Percentiles rank a stretch among this genome's conserved stretches.
Evolutionary conservation across 148 eudicot genomes (phyloP).

Genomic region (Simmondsia chinensis): DNA sequence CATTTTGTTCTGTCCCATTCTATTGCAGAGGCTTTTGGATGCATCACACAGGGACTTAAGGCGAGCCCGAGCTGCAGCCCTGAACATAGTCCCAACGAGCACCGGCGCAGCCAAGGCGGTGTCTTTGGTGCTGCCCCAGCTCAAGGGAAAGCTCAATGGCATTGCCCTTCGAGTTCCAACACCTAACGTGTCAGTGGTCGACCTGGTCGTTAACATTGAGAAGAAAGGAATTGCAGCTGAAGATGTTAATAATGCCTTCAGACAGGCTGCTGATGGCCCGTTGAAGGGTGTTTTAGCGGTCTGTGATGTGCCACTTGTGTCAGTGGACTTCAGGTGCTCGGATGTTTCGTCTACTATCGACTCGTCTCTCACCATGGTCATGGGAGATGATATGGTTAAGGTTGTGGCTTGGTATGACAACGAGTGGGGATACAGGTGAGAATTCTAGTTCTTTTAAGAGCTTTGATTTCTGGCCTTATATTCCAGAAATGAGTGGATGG

Average conservation of each 20-base stretch:
- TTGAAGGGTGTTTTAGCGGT: conserved; percentile 76
- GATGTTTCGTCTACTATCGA: conserved; percentile 94
- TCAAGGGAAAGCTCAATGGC: conserved; percentile 97
- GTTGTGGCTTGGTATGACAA: conserved; percentile 99
- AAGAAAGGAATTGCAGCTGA: conserved; percentile 88
- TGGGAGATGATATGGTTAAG: conserved; percentile 99
- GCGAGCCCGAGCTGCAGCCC: conserved; percentile 97
- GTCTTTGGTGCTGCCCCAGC: conserved; percentile 90
- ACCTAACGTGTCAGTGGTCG: conserved; percentile 96
- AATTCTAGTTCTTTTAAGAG: background rate
- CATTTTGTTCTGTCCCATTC: background rate
- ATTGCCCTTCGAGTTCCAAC: conserved; percentile 97
- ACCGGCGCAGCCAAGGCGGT: conserved; percentile 99
- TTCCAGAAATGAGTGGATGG: background rate
- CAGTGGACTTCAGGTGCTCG: conserved; percentile 84
- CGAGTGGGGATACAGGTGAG: conserved; percentile 98
- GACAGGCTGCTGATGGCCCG: conserved; percentile 94
- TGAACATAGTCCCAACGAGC: conserved; percentile 98
- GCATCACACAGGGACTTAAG: conserved; percentile 98
- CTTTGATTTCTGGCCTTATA: background rate
- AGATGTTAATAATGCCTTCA: conserved; percentile 86
- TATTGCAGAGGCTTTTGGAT: conserved; percentile 78
- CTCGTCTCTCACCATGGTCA: conserved; percentile 96
- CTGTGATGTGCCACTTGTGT: conserved; percentile 85
- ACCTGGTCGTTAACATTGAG: conserved; percentile 86